Percentiles rank a stretch among this genome's conserved stretches.
Conservation (phyloP, 768 basidiomycete genomes). For the Hirschioporus abietinus region DNA sequence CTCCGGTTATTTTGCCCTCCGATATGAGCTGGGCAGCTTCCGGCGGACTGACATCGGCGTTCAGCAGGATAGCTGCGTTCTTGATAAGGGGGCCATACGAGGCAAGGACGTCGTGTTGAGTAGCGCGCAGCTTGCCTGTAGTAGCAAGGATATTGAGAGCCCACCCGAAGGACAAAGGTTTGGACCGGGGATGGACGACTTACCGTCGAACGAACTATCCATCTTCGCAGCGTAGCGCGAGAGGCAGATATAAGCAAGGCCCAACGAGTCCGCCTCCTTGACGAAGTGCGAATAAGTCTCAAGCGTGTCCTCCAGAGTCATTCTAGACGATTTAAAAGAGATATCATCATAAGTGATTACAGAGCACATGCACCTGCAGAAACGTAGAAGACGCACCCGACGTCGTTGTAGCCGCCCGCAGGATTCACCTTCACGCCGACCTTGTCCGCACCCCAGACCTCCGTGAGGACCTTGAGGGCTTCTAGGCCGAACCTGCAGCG, state of each 20-base stretch:
- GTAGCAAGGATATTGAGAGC: background rate
- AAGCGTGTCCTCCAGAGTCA: constrained; percentile 39
- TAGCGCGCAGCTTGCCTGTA: constrained; percentile 31
- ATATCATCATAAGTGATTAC: background rate
- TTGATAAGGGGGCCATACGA: constrained; percentile 32
- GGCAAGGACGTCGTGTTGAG: constrained; percentile 33
- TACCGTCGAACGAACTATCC: constrained; percentile 30
- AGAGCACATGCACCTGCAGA: background rate
- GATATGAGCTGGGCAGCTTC: constrained; percentile 34
- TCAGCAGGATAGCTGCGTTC: constrained; percentile 33
- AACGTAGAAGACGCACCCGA: constrained; percentile 26
- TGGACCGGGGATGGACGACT: constrained; percentile 8
- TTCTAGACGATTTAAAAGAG: too few species aligned
- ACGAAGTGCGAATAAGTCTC: constrained; percentile 38
- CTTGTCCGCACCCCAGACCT: constrained; percentile 38
- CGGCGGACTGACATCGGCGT: constrained; percentile 30
- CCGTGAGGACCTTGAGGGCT: constrained; percentile 26
- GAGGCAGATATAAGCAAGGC: constrained; percentile 28
- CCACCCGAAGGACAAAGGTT: too few species aligned
- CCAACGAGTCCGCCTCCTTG: constrained; percentile 33
- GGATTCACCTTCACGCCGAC: constrained; percentile 42
- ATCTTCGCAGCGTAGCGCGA: constrained; percentile 20
- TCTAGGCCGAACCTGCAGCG: constrained; percentile 35
- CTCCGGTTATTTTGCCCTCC: constrained; percentile 30
- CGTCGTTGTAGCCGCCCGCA: constrained; percentile 39